Conservation (phyloP, 768 basidiomycete genomes). For the Lentinula edodes region DNA sequence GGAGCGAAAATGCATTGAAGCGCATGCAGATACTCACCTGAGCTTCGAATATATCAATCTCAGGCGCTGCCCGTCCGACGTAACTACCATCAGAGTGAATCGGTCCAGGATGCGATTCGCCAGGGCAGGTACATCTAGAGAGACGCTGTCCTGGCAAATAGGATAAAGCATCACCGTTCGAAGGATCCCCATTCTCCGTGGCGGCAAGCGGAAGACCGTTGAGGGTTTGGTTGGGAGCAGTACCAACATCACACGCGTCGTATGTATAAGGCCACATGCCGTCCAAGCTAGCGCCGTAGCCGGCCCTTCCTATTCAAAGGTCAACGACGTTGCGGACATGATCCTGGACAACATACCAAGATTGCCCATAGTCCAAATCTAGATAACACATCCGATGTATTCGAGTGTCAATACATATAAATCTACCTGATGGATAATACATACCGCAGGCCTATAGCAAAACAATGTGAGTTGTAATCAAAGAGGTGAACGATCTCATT, state of each 20-base stretch:
- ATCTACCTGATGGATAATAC: background rate
- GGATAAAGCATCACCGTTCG: constrained; percentile 24
- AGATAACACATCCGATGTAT: background rate
- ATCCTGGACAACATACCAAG: constrained; percentile 14
- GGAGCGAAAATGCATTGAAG: background rate
- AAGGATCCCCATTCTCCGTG: constrained; percentile 25
- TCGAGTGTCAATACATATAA: background rate
- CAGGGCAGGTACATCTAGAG: constrained; percentile 52
- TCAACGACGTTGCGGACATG: background rate
- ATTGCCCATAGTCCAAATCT: constrained; percentile 55
- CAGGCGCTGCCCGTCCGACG: constrained; percentile 50
- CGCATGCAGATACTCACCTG: constrained; percentile 22
- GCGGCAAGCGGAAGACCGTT: constrained; percentile 37
- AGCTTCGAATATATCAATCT: constrained; percentile 58
- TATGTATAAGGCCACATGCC: constrained; percentile 35
- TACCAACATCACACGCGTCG: constrained; percentile 52
- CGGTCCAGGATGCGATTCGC: constrained; percentile 57
- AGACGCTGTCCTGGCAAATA: constrained; percentile 54
- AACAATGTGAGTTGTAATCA: constrained; percentile 11
- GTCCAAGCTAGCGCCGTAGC: constrained; percentile 50
- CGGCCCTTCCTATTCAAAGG: constrained; percentile 34
- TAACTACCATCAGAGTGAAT: constrained; percentile 38
- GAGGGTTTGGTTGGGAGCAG: constrained; percentile 46
- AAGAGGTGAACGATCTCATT: background rate
- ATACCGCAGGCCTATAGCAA: background rate